phyloP scores from a whole-genome alignment of 2,329 filamentous ascomycete species.

The Fusarium gaditjirri region DNA sequence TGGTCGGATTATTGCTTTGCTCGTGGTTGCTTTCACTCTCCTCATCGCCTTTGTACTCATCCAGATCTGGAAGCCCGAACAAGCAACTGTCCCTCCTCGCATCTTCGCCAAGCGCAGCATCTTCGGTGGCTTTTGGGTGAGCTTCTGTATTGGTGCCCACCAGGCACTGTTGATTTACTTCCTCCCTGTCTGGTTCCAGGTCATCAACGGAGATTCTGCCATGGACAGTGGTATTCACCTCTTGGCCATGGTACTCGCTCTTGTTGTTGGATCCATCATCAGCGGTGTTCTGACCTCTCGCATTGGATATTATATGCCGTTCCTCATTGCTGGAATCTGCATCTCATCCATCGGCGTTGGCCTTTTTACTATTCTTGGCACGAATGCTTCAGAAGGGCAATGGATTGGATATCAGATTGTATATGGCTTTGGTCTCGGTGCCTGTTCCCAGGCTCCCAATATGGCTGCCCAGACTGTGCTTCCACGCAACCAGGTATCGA shows the following conservation, averaged over 20 bases:
- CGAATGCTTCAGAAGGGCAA: constrained; percentile 26
- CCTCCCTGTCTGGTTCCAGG: constrained; percentile 63
- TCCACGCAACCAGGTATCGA: constrained; percentile 55
- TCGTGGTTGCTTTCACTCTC: constrained; percentile 54
- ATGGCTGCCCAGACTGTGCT: constrained; percentile 60
- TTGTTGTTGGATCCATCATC: constrained; percentile 43
- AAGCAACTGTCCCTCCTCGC: constrained; percentile 54
- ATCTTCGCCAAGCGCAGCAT: constrained; percentile 56
- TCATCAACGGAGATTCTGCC: constrained; percentile 51
- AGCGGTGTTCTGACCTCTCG: constrained; percentile 43
- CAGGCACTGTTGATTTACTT: constrained; percentile 51
- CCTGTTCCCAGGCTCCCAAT: constrained; percentile 57
- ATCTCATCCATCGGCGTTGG: constrained; percentile 52
- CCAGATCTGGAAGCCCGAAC: constrained; percentile 49
- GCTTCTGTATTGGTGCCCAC: constrained; percentile 43
- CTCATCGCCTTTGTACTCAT: constrained; percentile 55
- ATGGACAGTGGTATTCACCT: constrained; percentile 46
- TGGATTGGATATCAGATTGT: constrained; percentile 52
- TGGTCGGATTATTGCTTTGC: constrained; percentile 39
- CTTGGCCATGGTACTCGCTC: constrained; percentile 46
- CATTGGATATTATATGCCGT: constrained; percentile 56
- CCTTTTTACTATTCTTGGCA: constrained; percentile 53
- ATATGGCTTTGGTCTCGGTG: constrained; percentile 55
- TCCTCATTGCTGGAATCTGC: constrained; percentile 50
- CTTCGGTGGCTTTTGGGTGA: constrained; percentile 48